Percentiles rank a stretch among this genome's conserved stretches.
These are phyloP conservation scores for Trichoderma pleuroti DNA, from an alignment of 2,329 filamentous ascomycete genomes.

Conservation along the genomic window DNA sequence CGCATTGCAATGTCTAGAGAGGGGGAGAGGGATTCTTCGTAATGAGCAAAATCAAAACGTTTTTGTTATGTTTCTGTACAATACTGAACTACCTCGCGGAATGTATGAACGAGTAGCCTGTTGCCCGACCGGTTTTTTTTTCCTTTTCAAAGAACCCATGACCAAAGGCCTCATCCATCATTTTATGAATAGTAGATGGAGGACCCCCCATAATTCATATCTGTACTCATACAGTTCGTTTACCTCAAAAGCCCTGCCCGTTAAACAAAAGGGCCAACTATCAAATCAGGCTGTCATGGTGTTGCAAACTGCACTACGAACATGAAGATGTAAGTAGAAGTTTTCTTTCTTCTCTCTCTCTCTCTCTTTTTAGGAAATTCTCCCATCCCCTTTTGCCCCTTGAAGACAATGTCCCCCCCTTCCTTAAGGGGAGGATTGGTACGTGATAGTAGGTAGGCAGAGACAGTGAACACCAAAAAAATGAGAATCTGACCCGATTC, in stretches of 20 bases:
- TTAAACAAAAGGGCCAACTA: neutral
- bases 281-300: neutral
- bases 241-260: neutral
- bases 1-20: neutral
- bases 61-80: constrained; percentile 18
- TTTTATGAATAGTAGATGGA: neutral
- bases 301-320: neutral
- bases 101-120: constrained; percentile 7
- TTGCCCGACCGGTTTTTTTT: neutral
- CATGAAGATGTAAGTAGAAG: neutral
- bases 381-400: neutral
- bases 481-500: neutral
- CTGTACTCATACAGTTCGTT: constrained; percentile 11
- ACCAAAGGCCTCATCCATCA: neutral
- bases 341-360: neutral
- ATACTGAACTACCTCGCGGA: constrained; percentile 13
- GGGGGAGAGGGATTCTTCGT: neutral
- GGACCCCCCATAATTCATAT: neutral
- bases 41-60: constrained; percentile 14
- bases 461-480: neutral
- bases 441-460: neutral
- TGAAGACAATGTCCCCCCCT: neutral
- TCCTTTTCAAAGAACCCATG: neutral
- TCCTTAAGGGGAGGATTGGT: neutral
- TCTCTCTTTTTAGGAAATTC: neutral